A percentile compares a stretch with the other conserved stretches of the same genome.
Evolutionary conservation across 345 rosid species (phyloP).

Genomic region (Syzygium grande): DNA sequence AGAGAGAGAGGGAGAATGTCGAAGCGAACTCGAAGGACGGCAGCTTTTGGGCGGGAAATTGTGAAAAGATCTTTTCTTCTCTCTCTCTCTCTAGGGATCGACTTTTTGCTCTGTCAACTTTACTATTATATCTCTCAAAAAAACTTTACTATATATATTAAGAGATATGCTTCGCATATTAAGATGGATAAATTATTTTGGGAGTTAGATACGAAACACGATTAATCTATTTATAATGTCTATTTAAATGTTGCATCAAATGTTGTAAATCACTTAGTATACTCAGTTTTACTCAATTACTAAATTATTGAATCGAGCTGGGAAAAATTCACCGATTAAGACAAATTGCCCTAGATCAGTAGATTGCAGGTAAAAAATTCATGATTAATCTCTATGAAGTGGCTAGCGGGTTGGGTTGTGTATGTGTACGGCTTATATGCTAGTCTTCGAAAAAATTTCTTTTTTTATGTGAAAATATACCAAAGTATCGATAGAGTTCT

Average conservation of each 20-base stretch:
- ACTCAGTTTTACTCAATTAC: neutral
- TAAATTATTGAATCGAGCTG: rapidly evolving
- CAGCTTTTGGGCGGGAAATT: neutral
- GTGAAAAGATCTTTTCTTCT: neutral
- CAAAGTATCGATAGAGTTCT: neutral
- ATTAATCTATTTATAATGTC: neutral
- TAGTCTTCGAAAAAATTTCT: neutral
- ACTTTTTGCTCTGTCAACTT: neutral
- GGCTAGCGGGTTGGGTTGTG: neutral
- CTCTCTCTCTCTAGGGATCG: neutral
- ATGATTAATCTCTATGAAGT: neutral
- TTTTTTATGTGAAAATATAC: neutral
- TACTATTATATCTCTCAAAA: too few species aligned
- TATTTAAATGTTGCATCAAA: neutral
- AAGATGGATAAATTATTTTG: neutral
- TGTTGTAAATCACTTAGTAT: neutral
- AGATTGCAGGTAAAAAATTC: neutral
- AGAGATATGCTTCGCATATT: neutral
- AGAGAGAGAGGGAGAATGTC: neutral
- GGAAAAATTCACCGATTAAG: too few species aligned
- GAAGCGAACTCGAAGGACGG: neutral
- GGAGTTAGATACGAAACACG: neutral
- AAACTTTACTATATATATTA: too few species aligned
- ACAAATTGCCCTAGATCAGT: neutral
- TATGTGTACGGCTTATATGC: neutral